Percentiles rank a stretch among this genome's conserved stretches.
Evolutionary conservation across 2,329 filamentous ascomycete species (phyloP).

Genomic region (Colletotrichum tropicicola): DNA sequence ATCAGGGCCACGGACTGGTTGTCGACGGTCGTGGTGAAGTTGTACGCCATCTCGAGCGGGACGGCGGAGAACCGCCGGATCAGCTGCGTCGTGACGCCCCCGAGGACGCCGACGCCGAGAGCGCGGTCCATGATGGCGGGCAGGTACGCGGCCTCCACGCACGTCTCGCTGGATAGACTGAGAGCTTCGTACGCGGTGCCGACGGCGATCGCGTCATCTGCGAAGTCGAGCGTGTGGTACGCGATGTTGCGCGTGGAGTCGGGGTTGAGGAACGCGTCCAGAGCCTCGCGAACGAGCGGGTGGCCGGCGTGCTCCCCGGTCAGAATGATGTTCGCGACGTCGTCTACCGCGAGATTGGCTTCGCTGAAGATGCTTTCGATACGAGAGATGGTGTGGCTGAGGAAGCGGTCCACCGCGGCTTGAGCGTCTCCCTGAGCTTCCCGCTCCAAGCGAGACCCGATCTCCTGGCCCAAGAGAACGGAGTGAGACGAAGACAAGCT

Average conservation of each 20-base stretch:
- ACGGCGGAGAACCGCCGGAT: background rate
- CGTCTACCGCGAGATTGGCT: background rate
- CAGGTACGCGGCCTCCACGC: background rate
- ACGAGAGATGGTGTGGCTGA: background rate
- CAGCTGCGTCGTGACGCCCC: background rate
- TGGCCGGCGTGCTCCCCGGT: background rate
- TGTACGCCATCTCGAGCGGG: background rate
- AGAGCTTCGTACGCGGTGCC: background rate
- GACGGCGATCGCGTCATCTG: background rate
- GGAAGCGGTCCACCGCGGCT: background rate
- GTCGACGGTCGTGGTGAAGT: background rate
- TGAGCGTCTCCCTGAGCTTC: background rate
- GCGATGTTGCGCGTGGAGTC: background rate
- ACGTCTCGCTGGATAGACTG: background rate
- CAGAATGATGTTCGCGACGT: background rate
- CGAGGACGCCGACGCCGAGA: background rate
- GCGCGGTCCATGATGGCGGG: background rate
- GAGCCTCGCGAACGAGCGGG: background rate
- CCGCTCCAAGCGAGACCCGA: background rate
- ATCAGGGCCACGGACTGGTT: background rate
- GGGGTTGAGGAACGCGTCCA: background rate
- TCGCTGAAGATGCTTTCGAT: background rate
- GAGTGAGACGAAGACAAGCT: background rate
- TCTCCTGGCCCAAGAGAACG: background rate
- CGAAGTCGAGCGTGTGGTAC: background rate